Evolutionary conservation across 73 alveolate species (phyloP).

Genomic region (Symbiodinium pilosum): DNA sequence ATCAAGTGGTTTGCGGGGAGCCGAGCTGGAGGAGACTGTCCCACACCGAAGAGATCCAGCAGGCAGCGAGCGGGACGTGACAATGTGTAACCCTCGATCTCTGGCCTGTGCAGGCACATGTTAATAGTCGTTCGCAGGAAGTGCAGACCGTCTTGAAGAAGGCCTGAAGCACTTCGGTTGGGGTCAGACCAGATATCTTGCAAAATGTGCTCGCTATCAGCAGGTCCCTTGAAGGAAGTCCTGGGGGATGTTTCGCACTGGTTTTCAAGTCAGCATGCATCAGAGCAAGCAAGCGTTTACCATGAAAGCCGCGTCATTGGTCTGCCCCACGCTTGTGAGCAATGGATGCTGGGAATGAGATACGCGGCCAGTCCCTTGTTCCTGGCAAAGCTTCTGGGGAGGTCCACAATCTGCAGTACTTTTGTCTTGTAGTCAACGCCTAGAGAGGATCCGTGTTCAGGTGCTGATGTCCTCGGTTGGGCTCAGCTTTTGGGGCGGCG

Average conservation of each 20-base stretch:
- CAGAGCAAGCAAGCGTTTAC: too few relatives aligned
- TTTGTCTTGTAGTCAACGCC: background rate
- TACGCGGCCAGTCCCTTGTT: background rate
- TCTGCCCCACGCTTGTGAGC: background rate
- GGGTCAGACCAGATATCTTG: too few relatives aligned
- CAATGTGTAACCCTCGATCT: too few relatives aligned
- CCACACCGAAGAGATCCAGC: constrained; percentile 67
- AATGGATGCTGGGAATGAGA: background rate
- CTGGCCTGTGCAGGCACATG: constrained; percentile 21
- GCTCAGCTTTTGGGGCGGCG: constrained; percentile 94
- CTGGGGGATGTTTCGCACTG: too few relatives aligned
- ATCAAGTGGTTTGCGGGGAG: background rate
- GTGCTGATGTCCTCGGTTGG: constrained; percentile 52
- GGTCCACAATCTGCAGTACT: background rate
- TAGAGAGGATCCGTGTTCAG: background rate
- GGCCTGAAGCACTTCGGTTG: background rate
- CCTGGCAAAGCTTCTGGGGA: background rate
- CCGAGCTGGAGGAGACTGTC: constrained; percentile 35
- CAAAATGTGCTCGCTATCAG: too few relatives aligned
- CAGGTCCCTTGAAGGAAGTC: too few relatives aligned
- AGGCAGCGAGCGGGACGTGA: too few relatives aligned
- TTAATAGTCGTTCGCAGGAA: too few relatives aligned
- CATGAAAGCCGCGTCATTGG: too few relatives aligned
- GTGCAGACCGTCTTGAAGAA: background rate
- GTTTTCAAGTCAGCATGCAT: too few relatives aligned